phyloP scores from a whole-genome alignment of 768 basidiomycete species.

The Termitomyces sp. region DNA sequence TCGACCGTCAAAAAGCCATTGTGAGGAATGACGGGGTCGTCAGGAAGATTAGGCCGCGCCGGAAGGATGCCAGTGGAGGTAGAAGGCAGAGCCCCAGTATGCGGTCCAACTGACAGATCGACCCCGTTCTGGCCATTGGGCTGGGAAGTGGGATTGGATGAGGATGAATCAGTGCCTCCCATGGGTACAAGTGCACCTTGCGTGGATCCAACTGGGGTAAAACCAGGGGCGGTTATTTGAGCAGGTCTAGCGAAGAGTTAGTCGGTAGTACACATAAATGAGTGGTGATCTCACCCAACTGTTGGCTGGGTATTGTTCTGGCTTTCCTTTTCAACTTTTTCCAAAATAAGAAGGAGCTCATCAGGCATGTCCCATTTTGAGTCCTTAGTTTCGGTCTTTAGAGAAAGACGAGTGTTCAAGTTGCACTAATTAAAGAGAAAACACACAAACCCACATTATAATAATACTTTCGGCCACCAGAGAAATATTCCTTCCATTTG shows the following conservation, averaged over 20 bases:
- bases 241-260: slow-evolving; percentile 21
- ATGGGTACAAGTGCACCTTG: slow-evolving; percentile 55
- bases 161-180: slow-evolving; percentile 49
- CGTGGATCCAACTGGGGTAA: slow-evolving; percentile 38
- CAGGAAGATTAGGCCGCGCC: slow-evolving; percentile 75
- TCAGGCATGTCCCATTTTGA: slow-evolving; percentile 99
- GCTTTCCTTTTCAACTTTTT: slow-evolving; percentile 80
- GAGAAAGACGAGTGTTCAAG: slow-evolving; percentile 3
- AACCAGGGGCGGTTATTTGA: slow-evolving; percentile 39
- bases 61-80: slow-evolving; percentile 60
- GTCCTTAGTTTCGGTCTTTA: slow-evolving; percentile 80
- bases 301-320: slow-evolving; percentile 35
- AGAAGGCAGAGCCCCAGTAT: slow-evolving; percentile 59
- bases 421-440: neutral
- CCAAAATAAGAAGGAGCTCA: slow-evolving; percentile 80
- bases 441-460: slow-evolving; percentile 59
- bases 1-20: slow-evolving; percentile 84
- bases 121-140: slow-evolving; percentile 47
- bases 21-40: slow-evolving; percentile 85
- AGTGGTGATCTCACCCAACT: slow-evolving; percentile 23
- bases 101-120: slow-evolving; percentile 45
- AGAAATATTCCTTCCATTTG: slow-evolving; percentile 96
- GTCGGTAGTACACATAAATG: neutral
- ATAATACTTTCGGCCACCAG: slow-evolving; percentile 88
- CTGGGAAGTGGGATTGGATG: slow-evolving; percentile 48